Conservation (phyloP, 2,329 filamentous ascomycete genomes). For the Colletotrichum cordylinicola region DNA sequence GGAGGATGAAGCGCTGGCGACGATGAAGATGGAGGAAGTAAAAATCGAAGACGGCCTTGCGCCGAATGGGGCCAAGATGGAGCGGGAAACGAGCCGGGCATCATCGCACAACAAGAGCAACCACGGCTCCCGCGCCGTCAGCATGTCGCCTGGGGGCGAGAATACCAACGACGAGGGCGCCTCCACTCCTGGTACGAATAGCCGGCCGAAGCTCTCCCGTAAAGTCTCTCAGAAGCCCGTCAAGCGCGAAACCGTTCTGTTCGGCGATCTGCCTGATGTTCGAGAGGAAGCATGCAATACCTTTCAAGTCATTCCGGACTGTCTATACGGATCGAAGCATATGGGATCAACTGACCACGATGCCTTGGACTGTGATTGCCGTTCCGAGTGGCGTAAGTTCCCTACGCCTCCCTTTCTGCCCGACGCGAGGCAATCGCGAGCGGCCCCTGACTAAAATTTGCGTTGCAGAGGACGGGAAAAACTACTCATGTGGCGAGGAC, state of each 20-base stretch:
- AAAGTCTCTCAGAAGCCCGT: conserved; percentile 40
- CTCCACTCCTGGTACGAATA: conserved; percentile 53
- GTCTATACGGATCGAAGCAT: conserved; percentile 89
- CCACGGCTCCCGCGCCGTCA: conserved; percentile 43
- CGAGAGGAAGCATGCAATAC: conserved; percentile 76
- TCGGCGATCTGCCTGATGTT: conserved; percentile 76
- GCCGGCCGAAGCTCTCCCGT: conserved; percentile 63
- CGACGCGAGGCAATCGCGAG: conserved; percentile 19
- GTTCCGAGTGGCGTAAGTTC: conserved; percentile 90
- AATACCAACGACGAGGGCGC: conserved; percentile 54
- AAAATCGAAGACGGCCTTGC: conserved; percentile 46
- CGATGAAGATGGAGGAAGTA: conserved; percentile 47
- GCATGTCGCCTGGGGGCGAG: conserved; percentile 47
- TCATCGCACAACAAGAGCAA: conserved; percentile 46
- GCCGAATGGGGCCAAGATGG: conserved; percentile 40
- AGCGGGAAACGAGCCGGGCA: conserved; percentile 41
- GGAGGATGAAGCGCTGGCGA: conserved; percentile 48
- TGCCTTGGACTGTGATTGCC: conserved; percentile 91
- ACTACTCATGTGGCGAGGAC: conserved; percentile 91
- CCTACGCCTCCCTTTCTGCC: conserved; percentile 12
- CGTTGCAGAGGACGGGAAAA: conserved; percentile 63
- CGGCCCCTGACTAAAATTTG: conserved; percentile 16
- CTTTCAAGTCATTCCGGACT: conserved; percentile 84
- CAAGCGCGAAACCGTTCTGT: conserved; percentile 69
- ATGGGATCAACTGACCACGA: conserved; percentile 92